phyloP scores from a whole-genome alignment of 2,329 filamentous ascomycete species.

The Claviceps fusiformis region DNA sequence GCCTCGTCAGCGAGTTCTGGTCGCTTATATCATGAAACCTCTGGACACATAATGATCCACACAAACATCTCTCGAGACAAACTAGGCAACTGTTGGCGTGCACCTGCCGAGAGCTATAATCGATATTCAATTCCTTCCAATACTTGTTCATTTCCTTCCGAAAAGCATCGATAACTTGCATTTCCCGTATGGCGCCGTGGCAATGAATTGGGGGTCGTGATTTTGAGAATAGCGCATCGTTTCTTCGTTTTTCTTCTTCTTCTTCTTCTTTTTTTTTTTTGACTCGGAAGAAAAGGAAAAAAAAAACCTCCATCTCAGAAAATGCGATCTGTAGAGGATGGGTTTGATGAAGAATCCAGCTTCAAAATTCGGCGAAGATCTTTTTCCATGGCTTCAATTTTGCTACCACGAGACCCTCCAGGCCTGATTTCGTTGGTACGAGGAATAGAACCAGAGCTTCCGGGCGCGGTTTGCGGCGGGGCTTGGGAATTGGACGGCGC shows the following conservation, averaged over 20 bases:
- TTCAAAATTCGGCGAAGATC: constrained; percentile 40
- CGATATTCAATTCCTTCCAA: background rate
- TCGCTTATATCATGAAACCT: background rate
- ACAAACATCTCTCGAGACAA: background rate
- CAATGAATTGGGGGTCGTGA: background rate
- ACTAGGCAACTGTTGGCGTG: background rate
- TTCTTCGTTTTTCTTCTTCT: background rate
- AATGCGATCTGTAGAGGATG: constrained; percentile 9
- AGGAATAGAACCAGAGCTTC: background rate
- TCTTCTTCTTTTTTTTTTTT: background rate
- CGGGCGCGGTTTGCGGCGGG: background rate
- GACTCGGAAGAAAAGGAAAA: background rate
- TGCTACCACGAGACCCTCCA: constrained; percentile 9
- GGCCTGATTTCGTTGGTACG: background rate
- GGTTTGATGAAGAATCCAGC: constrained; percentile 18
- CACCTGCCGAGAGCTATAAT: background rate
- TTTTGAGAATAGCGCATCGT: background rate
- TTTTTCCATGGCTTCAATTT: constrained; percentile 38
- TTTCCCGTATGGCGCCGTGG: too few relatives aligned
- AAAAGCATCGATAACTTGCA: background rate
- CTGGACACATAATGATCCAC: constrained; percentile 2
- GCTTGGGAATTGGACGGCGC: background rate
- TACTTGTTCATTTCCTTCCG: background rate
- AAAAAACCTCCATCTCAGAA: constrained; percentile 1
- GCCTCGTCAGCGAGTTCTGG: background rate